A percentile compares a stretch with the other conserved stretches of the same genome.
Evolutionary conservation across 495 filamentous ascomycete genomes (phyloP).

Genomic region (Hamigera avellanea): DNA sequence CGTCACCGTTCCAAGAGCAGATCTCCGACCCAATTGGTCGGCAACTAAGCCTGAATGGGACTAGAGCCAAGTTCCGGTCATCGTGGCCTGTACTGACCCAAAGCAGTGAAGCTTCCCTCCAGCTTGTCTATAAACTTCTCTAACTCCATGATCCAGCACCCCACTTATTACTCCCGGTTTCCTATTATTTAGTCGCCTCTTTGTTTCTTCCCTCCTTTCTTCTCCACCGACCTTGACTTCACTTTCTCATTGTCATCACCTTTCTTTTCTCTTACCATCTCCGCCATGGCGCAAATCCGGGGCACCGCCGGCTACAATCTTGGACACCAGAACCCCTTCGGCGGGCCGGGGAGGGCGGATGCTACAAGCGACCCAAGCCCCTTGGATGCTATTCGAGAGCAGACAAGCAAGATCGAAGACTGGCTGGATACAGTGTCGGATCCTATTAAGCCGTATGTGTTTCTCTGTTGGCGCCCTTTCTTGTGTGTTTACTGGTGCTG

Average conservation of each 20-base stretch:
- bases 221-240: neutral
- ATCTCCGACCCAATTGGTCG: too few species aligned
- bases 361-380: slow-evolving; percentile 68
- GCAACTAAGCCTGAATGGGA: too few species aligned
- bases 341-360: slow-evolving; percentile 48
- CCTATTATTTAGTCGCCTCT: slow-evolving; percentile 1
- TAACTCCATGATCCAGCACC: too few species aligned
- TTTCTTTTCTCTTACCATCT: neutral
- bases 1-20: too few species aligned
- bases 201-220: slow-evolving; percentile 2
- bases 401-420: slow-evolving; percentile 98
- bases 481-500: neutral
- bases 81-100: neutral
- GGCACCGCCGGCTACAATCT: slow-evolving; percentile 95
- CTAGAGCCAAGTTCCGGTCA: too few species aligned
- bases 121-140: too few species aligned
- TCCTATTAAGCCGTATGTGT: slow-evolving; percentile 94
- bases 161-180: slow-evolving; percentile 1
- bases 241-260: neutral
- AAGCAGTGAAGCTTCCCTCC: neutral
- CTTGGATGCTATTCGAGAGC: slow-evolving; percentile 80
- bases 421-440: slow-evolving; percentile 79
- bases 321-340: slow-evolving; percentile 65
- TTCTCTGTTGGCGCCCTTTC: slow-evolving; percentile 15
- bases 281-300: slow-evolving; percentile 85